Evolutionary conservation across 352 stramenopile genomes (phyloP).

Genomic region (Globisporangium yorkense): DNA sequence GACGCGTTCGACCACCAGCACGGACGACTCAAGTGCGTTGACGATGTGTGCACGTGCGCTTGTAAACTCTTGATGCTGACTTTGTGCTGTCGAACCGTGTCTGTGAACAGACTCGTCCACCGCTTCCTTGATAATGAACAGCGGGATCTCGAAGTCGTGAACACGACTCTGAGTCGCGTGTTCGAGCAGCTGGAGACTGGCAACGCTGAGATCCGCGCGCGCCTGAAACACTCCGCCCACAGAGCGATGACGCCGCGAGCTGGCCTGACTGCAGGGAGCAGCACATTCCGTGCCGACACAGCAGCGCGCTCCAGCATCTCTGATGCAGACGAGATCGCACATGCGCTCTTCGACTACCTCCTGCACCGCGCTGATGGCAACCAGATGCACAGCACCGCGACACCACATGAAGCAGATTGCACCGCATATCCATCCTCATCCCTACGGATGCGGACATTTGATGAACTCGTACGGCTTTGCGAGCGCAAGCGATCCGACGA

Average conservation of each 20-base stretch:
- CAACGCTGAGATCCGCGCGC: background rate
- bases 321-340: constrained; percentile 9
- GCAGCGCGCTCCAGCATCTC: constrained; percentile 2
- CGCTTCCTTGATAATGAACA: constrained; percentile 26
- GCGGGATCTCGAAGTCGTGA: constrained; percentile 59
- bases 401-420: constrained; percentile 22
- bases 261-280: background rate
- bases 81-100: background rate
- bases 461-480: constrained; percentile 10
- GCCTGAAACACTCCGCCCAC: background rate
- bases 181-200: constrained; percentile 19
- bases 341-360: constrained; percentile 13
- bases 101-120: constrained; percentile 11
- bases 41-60: background rate
- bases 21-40: constrained; percentile 23
- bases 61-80: background rate
- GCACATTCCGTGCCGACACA: background rate
- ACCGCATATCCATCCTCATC: constrained; percentile 44
- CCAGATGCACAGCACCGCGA: background rate
- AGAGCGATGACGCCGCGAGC: background rate
- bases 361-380: background rate
- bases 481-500: constrained; percentile 5
- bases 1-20: constrained; percentile 34
- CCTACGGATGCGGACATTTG: constrained; percentile 26
- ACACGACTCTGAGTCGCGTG: constrained; percentile 52